Base-by-base conservation (phyloP, 2,329 filamentous ascomycete genomes). In the Verticillium nonalfalfae region DNA sequence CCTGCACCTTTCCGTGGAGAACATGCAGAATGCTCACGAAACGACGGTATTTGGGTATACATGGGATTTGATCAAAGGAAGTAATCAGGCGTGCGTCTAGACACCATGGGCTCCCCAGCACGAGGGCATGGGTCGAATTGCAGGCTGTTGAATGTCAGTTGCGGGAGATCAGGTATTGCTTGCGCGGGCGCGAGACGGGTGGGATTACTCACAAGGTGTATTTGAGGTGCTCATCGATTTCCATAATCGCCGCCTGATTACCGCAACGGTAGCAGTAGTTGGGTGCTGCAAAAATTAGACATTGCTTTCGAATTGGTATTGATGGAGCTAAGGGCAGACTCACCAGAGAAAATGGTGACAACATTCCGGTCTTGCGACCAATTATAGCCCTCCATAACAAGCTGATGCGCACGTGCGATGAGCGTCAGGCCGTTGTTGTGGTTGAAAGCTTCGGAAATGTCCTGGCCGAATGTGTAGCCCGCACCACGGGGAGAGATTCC, bases 231-330 rank as follows among this genome's bases (percentile, higher is more conserved):
- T 99, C 95, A 68, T 98, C 95, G 76, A 99, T 99, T 79, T 98
- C 95, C 95, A 99, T 99, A 76, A 99, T 98, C n/a, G 95, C 95
- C 61, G 95, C 95, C 79, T 98, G 95, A 79, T 99, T 99, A 73
- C 95, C 95, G 74, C 95, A 99, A 76, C 95, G 87, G 84, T 99
- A 98, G 82, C 94, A 99, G 83, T 99, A 99, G 77, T 94, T 94
- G 66, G 90, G 90, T 60, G 90, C 90, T 87, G 72, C 13, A 13
- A 1, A 35, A 6, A 35, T 58, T 50, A 58, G 57, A 13, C n/a
- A 45, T 5, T 7, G 10, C 3, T 14, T 13, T 10, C 26, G 36
- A 3, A 34, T 26, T 36, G 7, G 7, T 9, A 3, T 18, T 2
- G 9, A 9, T 58, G 10, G 4, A 39, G 35, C 11, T 31, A 5